Evolutionary conservation across 1,284 basidiomycete genomes (phyloP), one percentile per base, ranked within the genome.

Genomic region (Apiotrichum porosum): DNA sequence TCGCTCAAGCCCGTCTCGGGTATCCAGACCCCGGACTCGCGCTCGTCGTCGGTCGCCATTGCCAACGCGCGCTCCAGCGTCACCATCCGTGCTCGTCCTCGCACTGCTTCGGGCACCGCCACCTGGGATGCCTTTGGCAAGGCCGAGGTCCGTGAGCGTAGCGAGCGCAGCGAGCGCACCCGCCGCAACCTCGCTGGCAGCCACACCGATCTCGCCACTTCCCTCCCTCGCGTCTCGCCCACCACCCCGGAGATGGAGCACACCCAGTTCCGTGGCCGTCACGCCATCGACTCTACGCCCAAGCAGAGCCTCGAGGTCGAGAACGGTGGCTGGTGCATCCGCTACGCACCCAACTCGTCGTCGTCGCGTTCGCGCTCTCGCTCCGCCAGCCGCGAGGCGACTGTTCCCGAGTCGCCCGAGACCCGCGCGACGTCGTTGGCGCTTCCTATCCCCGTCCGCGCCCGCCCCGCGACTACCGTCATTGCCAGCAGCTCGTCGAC

Each of bases 61-160:
- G 14, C 42, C 1, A 32, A 31, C 5, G 21, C 28, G 17, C 49
- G 54, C 6, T 49, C 56, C 22, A 48, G 44, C 37, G 51, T 52
- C 34, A 47, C 44, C 13, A 28, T 37, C 41, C 46, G 39, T 24
- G n/a, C 47, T 52, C n/a, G 46, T 41, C 30, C 49, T 22, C 60
- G 66, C 19, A 62, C 61, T 9, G 57, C 56, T 40, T 56, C 61
- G 18, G 50, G 53, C 22, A 39, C 47, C 19, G 52, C 56, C 4
- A 62, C 65, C 2, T 71, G 69, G 69, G 69, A 71, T 42, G 52
- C 59, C 15, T 65, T 66, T 36, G 69, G 63, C 21, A 56, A 54
- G 45, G 54, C 63, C 19, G 62, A 59, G 26, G 51, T 66, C n/a
- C 30, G 31, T 15, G 51, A 50, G 31, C 45, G 43, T 36, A 32